A percentile compares a stretch with the other conserved stretches of the same genome.
phyloP scores from a whole-genome alignment of 352 stramenopile species.

The Globisporangium solare region DNA sequence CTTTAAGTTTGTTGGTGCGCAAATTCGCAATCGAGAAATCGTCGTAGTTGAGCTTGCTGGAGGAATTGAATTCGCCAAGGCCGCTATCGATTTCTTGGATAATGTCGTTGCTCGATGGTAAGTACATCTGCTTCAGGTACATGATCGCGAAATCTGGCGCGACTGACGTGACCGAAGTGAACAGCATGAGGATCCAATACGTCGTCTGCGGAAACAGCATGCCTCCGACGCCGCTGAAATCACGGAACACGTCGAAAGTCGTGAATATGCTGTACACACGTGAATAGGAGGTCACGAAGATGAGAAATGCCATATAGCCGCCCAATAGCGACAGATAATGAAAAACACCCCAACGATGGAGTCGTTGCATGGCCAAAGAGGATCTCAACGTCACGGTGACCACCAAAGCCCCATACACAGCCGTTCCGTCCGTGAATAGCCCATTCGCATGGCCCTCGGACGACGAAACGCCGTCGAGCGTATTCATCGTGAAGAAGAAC shows the following conservation, averaged over 20 bases:
- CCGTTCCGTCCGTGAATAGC: conserved; percentile 68
- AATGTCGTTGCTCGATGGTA: conserved; percentile 79
- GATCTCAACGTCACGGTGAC: conserved; percentile 75
- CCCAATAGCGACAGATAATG: conserved; percentile 74
- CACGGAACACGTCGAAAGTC: conserved; percentile 66
- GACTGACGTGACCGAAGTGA: conserved; percentile 59
- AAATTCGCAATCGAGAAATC: conserved; percentile 20
- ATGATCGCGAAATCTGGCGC: conserved; percentile 57
- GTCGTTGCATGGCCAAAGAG: conserved; percentile 64
- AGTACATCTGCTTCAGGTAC: conserved; percentile 82
- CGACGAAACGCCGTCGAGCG: conserved; percentile 36
- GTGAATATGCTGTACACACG: conserved; percentile 56
- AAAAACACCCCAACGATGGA: conserved; percentile 67
- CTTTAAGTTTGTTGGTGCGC: conserved; percentile 9
- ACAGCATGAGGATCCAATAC: conserved; percentile 67
- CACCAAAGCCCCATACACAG: conserved; percentile 75
- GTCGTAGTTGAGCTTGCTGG: conserved; percentile 2
- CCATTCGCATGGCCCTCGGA: conserved; percentile 42
- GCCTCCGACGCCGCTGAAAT: conserved; percentile 58
- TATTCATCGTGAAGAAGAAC: conserved; percentile 57
- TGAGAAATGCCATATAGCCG: conserved; percentile 55
- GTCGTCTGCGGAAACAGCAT: conserved; percentile 50
- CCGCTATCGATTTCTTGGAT: conserved; percentile 83
- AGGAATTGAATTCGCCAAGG: conserved; percentile 26
- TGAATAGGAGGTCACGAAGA: conserved; percentile 70